Base-by-base conservation (phyloP, 2,329 filamentous ascomycete genomes). In the Colletotrichum kahawae region DNA sequence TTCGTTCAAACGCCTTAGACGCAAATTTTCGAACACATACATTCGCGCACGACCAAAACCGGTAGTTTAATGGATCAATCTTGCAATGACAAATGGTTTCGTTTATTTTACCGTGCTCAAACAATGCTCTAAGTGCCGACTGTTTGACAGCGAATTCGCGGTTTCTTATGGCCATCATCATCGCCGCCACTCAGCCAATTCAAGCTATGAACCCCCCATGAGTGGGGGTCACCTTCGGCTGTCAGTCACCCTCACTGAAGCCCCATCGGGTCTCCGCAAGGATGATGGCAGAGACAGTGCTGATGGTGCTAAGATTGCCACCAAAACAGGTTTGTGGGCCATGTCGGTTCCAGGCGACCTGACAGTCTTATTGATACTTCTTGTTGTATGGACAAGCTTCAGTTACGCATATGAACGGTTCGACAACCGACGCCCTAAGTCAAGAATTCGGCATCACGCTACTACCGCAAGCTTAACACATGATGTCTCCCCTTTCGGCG, bases 21-120 rank as follows among this genome's bases (percentile, higher is more conserved):
- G 0, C 38, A n/a, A n/a, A 3, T 48, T n/a, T 12, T 6, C 9
- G 24, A 27, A 2, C 18, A 1, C 9, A 5, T 12, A 6, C 5
- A n/a, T 12, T n/a, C 18, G 5, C n/a, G 2, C 6, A 6, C 12
- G 18, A 48, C 18, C n/a, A 48, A 48, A 9, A 18, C 1, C 12
- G 18, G n/a, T 9, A 21, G 5, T 18, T 48, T 18, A 13, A 48
- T 12, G 4, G 12, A 7, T n/a, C n/a, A 3, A 5, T n/a, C 0
- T 48, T n/a, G n/a, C 43, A 48, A 21, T 21, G 10, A 12, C 10
- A 13, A 48, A 4, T 18, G 10, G 4, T 34, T 4, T 31, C 2
- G 29, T 31, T 31, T 9, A 9, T 31, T 31, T 31, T 9, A 31
- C 29, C 7, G 29, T 31, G 29, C 9, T 31, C 29, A 31, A 7